Evolutionary conservation across 345 rosid genomes (phyloP), one percentile per base, ranked within the genome.

Genomic region (Lagerstroemia speciosa): DNA sequence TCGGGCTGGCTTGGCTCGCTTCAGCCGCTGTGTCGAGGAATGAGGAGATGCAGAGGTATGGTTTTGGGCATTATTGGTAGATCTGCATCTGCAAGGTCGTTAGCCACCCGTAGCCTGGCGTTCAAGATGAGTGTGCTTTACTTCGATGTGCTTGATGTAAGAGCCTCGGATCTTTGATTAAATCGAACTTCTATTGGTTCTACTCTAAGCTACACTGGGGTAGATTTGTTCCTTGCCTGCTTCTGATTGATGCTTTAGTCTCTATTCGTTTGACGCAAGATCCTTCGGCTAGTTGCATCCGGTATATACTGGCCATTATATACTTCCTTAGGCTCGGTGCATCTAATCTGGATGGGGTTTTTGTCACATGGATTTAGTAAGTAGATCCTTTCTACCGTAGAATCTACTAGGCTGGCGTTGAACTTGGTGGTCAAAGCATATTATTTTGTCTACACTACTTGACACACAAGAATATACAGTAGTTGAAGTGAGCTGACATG

Each of bases 61-160:
- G 98, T 95, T 69, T 80, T 92, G 76, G 99, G 98, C 64, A 90
- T 95, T 53, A 77, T 92, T 62, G 99, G 99, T 62, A 90, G 91
- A 87, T 92, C 98, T 77, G 88, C 87, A 0, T 88, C 99, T 1
- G 98, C 99, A 17, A 69, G 84, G 72, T 83, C 84, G 46, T 74
- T 95, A 72, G 98, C 96, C 26, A 83, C 83, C 16, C 76, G 99
- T 61, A 92, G 98, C 83, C 85, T 95, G 80, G 93, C 99, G 61
- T 95, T 95, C 82, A 92, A 86, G 84, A 95, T 95, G 87, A 95
- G 86, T 68, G 99, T 92, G 77, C 87, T 95, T 67, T 95, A 95
- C 77, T 95, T 86, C 75, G 99, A 95, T 78, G 83, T 90, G 40
- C 83, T 86, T 0, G 83, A 88, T 89, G 99, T 94, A 74, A 66